Evolutionary conservation across 2,329 filamentous ascomycete species (phyloP), one percentile per base, ranked within the genome.

Genomic region (Emmonsia crescens): DNA sequence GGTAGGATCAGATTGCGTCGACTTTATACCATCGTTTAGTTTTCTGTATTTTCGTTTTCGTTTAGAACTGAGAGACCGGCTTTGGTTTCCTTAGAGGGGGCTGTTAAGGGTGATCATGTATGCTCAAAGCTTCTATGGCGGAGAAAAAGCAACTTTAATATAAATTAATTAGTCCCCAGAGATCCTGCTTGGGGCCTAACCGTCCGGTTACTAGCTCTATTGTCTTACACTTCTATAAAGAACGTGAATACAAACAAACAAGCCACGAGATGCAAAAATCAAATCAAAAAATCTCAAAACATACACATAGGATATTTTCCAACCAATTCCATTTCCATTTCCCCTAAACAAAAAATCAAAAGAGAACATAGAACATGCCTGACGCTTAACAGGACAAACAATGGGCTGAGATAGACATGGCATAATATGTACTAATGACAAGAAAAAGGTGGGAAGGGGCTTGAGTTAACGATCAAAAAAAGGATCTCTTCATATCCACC

Each of bases 341-440:
- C 52, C 33, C 33, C 33, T 55, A 16, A 38, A 36, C 52, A 55
- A 27, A 55, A 55, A 16, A 21, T 10, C n/a, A 19, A 38, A 38
- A 21, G 40, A 55, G 31, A 55, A 40, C n/a, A 38, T 16, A 24
- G 21, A 24, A 52, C 33, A 29, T n/a, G 14, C n/a, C 33, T 12
- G 12, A 55, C 52, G n/a, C 52, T 38, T 40, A 24, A 55, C 33
- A 16, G 9, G 51, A 27, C 21, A 40, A 46, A 27, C 19, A 55
- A 52, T 62, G 64, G 59, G 65, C 64, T 61, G 60, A 61, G 61
- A 60, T 63, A 44, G 58, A 62, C 58, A 64, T 51, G 57, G 57
- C 44, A 56, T 58, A 59, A 46, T 38, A 56, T 40, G 52, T 56
- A 56, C 33, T 55, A 38, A 27, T 38, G 40, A 40, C 52, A 56